Base-by-base conservation (phyloP, 2,329 filamentous ascomycete genomes). In the Fusarium goolgardi region DNA sequence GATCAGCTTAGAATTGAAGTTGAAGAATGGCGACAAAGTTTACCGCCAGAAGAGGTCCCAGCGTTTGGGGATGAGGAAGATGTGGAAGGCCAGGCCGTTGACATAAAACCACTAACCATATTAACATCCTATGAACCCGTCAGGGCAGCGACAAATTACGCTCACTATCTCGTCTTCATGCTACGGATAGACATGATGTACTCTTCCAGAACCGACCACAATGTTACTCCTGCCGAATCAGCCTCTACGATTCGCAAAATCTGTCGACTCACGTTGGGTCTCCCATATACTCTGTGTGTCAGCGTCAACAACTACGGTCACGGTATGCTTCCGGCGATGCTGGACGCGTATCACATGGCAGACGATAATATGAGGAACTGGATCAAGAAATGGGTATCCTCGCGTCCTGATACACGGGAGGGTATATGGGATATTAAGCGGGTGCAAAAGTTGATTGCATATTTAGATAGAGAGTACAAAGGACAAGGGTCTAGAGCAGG, bases 371-470 rank as follows among this genome's bases (percentile, higher is more conserved):
- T 40, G n/a, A 44, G 31, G 6, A 35, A 39, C 0, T 70, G 67
- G 67, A 70, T 70, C 12, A 55, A 47, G 11, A 23, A 25, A 9
- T 70, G 67, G 67, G 50, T 70, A 25, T 44, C 41, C 2, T 21
- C 25, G 1, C 45, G 65, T 11, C 67, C 67, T 6, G 27, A 56
- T 3, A 43, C 59, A 1, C 43, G 64, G 20, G 67, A 70, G 12
- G 67, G 67, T 2, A 70, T 70, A 23, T 70, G 67, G 67, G 65
- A 70, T 23, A 59, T 68, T 3, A 27, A 52, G 3, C 63, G 62
- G 4, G 67, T 63, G 3, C 59, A 68, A 7, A 56, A 60, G 23
- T 11, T 70, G 2, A 55, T 70, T 20, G 31, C 46, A 0, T 68
- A 70, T 11, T 13, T 70, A 2, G 67, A 70, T 9, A 47, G 32